Conservation (phyloP, 164 flowering plant species). For the Platanus orientalis region DNA sequence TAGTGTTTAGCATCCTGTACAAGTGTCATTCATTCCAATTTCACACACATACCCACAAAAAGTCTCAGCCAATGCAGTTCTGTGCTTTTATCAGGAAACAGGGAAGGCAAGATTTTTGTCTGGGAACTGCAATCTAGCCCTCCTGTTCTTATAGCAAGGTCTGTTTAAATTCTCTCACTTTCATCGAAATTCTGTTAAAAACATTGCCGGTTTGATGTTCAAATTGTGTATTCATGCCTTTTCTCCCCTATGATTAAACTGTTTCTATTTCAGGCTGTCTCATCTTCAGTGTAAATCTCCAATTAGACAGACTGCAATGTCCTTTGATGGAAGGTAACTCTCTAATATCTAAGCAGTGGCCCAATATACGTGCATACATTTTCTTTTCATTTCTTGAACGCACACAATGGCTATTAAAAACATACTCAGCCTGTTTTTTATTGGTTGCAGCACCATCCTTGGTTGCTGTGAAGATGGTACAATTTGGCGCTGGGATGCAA, state of each 20-base stretch:
- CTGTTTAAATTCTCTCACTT: constrained; percentile 3
- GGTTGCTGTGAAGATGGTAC: constrained; percentile 96
- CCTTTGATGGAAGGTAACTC: constrained; percentile 95
- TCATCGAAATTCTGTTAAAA: background rate
- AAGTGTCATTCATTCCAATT: too few species aligned
- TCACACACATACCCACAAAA: too few species aligned
- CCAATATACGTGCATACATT: background rate
- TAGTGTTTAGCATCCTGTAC: too few species aligned
- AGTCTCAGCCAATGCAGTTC: too few species aligned
- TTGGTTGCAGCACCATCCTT: constrained; percentile 71
- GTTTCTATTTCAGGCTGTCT: constrained; percentile 49
- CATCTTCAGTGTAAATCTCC: constrained; percentile 85
- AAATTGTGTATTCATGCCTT: background rate
- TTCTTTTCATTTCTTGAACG: background rate
- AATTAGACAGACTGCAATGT: constrained; percentile 92
- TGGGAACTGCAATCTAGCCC: constrained; percentile 97
- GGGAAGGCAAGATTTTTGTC: constrained; percentile 93
- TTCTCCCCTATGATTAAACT: background rate
- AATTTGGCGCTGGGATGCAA: constrained; percentile 96
- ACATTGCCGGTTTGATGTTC: background rate
- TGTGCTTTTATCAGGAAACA: constrained; percentile 58
- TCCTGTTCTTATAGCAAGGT: constrained; percentile 82
- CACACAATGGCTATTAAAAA: background rate
- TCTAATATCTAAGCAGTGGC: background rate
- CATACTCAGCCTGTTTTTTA: background rate